Conservation (phyloP, 768 basidiomycete genomes). For the Filobasidium wieringae region DNA sequence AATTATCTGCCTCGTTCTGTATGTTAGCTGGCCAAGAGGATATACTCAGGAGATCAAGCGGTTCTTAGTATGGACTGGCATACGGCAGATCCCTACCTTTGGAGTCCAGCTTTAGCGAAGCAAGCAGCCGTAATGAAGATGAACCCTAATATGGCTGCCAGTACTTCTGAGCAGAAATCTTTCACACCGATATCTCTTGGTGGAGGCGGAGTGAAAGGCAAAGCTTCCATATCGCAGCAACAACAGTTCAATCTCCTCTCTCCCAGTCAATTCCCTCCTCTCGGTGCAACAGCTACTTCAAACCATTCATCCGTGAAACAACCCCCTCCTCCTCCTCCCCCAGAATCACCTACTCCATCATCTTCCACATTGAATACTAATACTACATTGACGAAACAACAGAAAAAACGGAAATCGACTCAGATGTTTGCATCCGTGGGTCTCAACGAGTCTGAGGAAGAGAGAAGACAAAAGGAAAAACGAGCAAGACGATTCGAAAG, state of each 20-base stretch:
- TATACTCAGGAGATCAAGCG: constrained; percentile 71
- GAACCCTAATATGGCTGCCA: constrained; percentile 38
- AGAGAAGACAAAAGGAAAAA: constrained; percentile 39
- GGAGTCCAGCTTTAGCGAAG: constrained; percentile 36
- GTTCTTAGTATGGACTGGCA: constrained; percentile 93
- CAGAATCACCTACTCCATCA: not conserved
- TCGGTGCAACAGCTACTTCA: not conserved
- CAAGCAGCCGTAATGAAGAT: not conserved
- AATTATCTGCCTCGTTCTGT: not conserved
- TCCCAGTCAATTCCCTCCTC: not conserved
- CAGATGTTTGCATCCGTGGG: constrained; percentile 24
- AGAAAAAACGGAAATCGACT: constrained; percentile 22
- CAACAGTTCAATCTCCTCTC: not conserved
- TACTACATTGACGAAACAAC: constrained; percentile 20
- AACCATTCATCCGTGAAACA: not conserved
- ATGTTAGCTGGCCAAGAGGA: constrained; percentile 47
- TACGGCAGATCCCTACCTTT: constrained; percentile 65
- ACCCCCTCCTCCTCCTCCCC: not conserved
- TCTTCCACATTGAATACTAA: not conserved
- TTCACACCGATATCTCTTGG: not conserved
- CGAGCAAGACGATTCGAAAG: constrained; percentile 82
- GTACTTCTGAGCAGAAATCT: not conserved
- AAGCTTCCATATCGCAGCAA: not conserved
- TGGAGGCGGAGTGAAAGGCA: not conserved
- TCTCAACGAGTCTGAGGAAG: constrained; percentile 21